These are phyloP conservation scores for Priceomyces carsonii DNA, from an alignment of 805 yeast species.

Conservation along the genomic window DNA sequence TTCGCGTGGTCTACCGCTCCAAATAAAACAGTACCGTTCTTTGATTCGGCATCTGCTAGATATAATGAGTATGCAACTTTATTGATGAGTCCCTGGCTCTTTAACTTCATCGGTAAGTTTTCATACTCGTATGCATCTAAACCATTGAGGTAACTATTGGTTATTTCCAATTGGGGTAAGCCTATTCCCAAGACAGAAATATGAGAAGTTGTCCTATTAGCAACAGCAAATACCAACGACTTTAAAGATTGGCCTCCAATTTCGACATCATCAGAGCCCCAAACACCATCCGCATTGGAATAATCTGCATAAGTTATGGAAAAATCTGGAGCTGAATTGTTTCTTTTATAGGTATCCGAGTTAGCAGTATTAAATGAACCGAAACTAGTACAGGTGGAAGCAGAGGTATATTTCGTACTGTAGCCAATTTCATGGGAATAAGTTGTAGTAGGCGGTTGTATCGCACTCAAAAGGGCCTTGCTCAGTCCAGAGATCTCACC, in stretches of 20 bases:
- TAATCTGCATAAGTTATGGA: constrained; percentile 49
- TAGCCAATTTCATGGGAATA: no score
- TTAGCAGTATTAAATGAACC: constrained; percentile 37
- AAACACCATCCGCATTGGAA: constrained; percentile 50
- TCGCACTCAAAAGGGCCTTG: no score
- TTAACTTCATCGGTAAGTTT: constrained; percentile 39
- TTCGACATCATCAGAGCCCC: constrained; percentile 33
- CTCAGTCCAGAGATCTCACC: no score
- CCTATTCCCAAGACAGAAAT: constrained; percentile 29
- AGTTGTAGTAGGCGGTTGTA: no score
- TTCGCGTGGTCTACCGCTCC: constrained; percentile 48
- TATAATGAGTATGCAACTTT: constrained; percentile 36
- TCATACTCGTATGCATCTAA: constrained; percentile 27
- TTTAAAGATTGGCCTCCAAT: constrained; percentile 11
- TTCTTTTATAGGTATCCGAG: constrained; percentile 32
- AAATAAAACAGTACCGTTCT: constrained; percentile 36
- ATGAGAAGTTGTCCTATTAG: constrained; percentile 17
- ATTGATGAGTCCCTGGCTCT: constrained; percentile 35
- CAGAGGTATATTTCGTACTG: constrained; percentile 23
- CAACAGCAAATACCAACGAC: constrained; percentile 14
- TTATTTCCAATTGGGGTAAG: constrained; percentile 60
- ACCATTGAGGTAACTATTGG: constrained; percentile 26
- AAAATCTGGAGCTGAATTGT: constrained; percentile 29
- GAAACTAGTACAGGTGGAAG: constrained; percentile 27
- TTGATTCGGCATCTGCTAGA: constrained; percentile 24